Base-by-base conservation (phyloP, 352 stramenopile species). In the Pythium coloratum region DNA sequence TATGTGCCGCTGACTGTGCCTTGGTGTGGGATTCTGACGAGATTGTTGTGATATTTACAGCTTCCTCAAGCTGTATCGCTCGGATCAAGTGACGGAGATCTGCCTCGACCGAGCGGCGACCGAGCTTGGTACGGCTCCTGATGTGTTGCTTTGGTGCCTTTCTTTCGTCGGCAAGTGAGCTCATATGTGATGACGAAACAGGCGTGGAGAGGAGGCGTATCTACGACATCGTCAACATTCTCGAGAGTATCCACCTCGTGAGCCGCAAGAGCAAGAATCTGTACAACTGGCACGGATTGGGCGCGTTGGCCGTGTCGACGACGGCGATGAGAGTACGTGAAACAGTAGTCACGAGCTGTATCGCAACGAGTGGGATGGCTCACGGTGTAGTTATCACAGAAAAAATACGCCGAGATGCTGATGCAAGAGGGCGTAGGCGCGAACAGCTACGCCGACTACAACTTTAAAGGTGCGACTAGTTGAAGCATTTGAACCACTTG, bases 141-240 rank as follows among this genome's bases (percentile, higher is more conserved):
- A 49, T 47, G 1, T 47, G 5, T 5, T 16, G 3, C 20, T 46
- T 18, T 24, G 44, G 40, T 12, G 13, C 6, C 10, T 16, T 12
- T 54, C 8, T 10, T 32, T 20, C 3, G 13, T 33, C 24, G 38
- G 18, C 38, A 13, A 54, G n/a, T 16, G 8, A 14, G 9, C 47
- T 54, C 2, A 54, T 5, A 33, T 16, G 18, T 33, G n/a, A 10
- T 33, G n/a, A 8, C 33, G 47, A 6, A 33, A 7, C 10, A 73
- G 86, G 89, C 2, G 95, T 99, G 0, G 96, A 98, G 72, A 84
- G 97, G 47, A 82, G 97, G 44, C 80, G 97, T 18, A 99, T 99
- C 58, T 99, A 99, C 72, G 97, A 99, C 75, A 97, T 99, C 47
- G 95, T 99, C 54, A 99, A 99, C 72, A 99, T 99, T 73, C 81